Evolutionary conservation across 371 early-diverging fungal species (phyloP), one percentile per base, ranked within the genome.

Genomic region (Mucor circinelloides): DNA sequence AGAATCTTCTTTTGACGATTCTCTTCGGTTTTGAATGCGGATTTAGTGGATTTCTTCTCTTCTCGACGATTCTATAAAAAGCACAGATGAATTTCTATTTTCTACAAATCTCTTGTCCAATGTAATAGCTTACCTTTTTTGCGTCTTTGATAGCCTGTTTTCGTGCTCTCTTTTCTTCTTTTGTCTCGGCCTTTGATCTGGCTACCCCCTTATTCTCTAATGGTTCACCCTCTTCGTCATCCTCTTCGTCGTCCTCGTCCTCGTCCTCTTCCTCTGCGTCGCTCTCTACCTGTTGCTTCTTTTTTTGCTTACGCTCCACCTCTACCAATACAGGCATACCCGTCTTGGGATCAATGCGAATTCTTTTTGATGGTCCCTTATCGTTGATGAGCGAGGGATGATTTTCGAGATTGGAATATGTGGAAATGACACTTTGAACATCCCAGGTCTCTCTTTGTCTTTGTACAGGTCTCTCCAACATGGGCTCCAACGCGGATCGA

Each of bases 91-190:
- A 58, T 46, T 46, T 46, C 46, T 46, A 46, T 21, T 46, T 46
- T 46, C 46, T 19, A 68, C 32, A 55, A 30, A 58, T 56, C 21
- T 38, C 46, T 48, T 40, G 32, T 72, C 30, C 44, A 13, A 30
- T 21, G 36, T 1, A 36, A 36, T 36, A 1, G 36, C 7, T 70
- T 82, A 81, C 84, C 81, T 78, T 83, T 85, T 90, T 88, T 48
- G 90, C 93, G 30, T 87, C 90, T 74, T 97, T 96, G 66, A 94
- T 77, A 27, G 87, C 88, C 63, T 84, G 88, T 79, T 97, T 97
- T 62, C 98, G 87, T 63, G 85, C 85, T 74, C 90, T 91, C 87
- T 95, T 95, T 62, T 97, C 96, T 62, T 95, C 97, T 66, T 85
- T 87, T 8, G 90, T 85, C 83, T 97, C 98, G 10, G 68, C 68